Evolutionary conservation across 139 green algal genomes (phyloP), one percentile per base, ranked within the genome.

Genomic region (Raphidocelis subcapitata): DNA sequence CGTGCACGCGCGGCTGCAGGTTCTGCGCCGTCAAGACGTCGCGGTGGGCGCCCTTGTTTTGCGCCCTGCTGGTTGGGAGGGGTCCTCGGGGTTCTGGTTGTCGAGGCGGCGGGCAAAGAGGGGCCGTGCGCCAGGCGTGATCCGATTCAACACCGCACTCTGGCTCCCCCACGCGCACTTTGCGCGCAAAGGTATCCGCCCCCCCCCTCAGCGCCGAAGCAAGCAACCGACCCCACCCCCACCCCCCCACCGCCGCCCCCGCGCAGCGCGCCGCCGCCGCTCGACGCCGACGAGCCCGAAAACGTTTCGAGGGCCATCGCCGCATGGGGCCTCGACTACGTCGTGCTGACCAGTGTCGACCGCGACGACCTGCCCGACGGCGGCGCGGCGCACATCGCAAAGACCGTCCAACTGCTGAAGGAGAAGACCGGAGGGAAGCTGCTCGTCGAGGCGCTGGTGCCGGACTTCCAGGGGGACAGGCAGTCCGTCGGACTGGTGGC

Each of bases 311-410:
- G 91, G 63, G 93, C 94, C 0, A 85, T 98, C 3, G 90, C 92
- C 1, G 83, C 79, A 18, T 99, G 96, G 96, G 96, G 96, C 44
- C 84, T 99, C 44, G 96, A 97, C 73, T 99, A 99, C 66, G 87
- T 99, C 36, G 96, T 99, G 55, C 85, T 99, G 15, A 99, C 96
- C 24, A 94, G 80, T n/a, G 96, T 99, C 28, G 96, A 99, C 82
- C 82, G 96, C 5, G 96, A 99, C 75, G 96, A 99, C 78, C 79
- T 99, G 60, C 79, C 91, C 20, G 96, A 99, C 72, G 86, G 89
- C 41, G 95, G 95, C 18, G 81, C 90, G 0, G 79, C 77, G 4
- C 95, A 99, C 85, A 96, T 98, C 46, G 91, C 93, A 12, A 37
- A 79, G 36, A 98, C 94, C 21, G 93, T 98, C 41, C 69, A 67